Evolutionary conservation across 2,329 filamentous ascomycete genomes (phyloP).

Genomic region (Orbilia quercus): DNA sequence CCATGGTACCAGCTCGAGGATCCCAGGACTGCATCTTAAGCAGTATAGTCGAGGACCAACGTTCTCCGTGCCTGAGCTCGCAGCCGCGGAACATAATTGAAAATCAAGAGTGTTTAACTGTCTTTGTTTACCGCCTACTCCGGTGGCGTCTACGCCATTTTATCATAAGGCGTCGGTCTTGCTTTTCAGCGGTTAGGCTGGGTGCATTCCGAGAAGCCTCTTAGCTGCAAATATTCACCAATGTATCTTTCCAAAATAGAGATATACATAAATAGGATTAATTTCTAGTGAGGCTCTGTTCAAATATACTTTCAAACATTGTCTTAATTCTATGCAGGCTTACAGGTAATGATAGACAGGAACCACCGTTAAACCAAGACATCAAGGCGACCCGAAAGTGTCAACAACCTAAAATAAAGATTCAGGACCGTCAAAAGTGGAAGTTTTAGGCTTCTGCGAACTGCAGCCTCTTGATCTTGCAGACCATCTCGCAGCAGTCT

Average conservation of each 20-base stretch:
- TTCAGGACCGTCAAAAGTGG: too few species aligned
- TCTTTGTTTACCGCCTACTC: background rate
- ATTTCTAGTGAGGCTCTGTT: background rate
- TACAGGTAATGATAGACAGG: background rate
- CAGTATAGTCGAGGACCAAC: background rate
- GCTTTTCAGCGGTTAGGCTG: too few species aligned
- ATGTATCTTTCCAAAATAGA: too few species aligned
- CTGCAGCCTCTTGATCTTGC: too few species aligned
- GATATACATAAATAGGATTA: too few species aligned
- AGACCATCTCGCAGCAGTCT: too few species aligned
- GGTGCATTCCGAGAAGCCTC: too few species aligned
- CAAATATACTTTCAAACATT: background rate
- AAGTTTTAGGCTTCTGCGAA: too few species aligned
- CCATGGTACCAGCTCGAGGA: too few species aligned
- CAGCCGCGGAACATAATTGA: background rate
- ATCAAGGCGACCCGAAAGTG: background rate
- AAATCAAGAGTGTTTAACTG: background rate
- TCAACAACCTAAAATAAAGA: too few species aligned
- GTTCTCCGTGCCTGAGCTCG: background rate
- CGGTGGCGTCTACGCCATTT: background rate
- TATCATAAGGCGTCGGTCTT: background rate
- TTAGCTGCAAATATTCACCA: too few species aligned
- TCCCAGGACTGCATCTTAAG: background rate
- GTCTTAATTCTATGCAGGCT: background rate
- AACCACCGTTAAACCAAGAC: background rate